phyloP scores from a whole-genome alignment of 176 grass and related monocot genomes.

The Thalia dealbata region DNA sequence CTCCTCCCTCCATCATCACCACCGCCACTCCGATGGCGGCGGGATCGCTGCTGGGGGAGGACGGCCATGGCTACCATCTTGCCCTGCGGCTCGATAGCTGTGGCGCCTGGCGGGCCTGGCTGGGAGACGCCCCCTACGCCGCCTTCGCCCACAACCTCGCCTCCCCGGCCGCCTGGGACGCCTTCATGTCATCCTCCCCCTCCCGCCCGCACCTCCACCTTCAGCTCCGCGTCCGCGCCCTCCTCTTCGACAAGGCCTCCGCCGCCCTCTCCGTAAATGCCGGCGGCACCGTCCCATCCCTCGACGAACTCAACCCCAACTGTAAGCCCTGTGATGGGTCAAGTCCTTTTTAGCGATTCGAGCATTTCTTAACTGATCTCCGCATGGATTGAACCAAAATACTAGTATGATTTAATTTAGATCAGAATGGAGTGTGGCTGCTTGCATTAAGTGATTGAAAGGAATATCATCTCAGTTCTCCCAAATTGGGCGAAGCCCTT shows the following conservation, averaged over 20 bases:
- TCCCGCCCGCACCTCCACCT: conserved; percentile 56
- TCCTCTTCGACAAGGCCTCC: conserved; percentile 95
- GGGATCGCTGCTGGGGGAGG: conserved; percentile 74
- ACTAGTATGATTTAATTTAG: neutral
- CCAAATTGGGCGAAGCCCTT: no score
- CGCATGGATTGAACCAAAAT: neutral
- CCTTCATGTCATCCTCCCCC: conserved; percentile 38
- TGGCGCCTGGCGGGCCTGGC: conserved; percentile 83
- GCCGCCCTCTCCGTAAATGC: conserved; percentile 43
- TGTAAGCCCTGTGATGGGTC: conserved; percentile 26
- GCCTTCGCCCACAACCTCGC: conserved; percentile 45
- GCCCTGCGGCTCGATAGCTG: conserved; percentile 65
- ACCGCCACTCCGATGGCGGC: conserved; percentile 18
- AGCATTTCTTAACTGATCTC: neutral
- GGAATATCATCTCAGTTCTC: no score
- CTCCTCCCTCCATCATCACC: conserved; percentile 5
- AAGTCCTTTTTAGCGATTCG: neutral
- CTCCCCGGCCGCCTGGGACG: conserved; percentile 61
- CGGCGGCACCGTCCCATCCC: conserved; percentile 7
- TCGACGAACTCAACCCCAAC: conserved; percentile 36
- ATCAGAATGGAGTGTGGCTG: neutral
- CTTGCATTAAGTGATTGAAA: no score
- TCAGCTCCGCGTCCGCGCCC: conserved; percentile 71
- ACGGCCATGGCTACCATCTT: conserved; percentile 85
- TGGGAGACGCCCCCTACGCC: conserved; percentile 63